Evolutionary conservation across 257 asterid genomes (phyloP).

Genomic region (Solanum ahanhuiri): DNA sequence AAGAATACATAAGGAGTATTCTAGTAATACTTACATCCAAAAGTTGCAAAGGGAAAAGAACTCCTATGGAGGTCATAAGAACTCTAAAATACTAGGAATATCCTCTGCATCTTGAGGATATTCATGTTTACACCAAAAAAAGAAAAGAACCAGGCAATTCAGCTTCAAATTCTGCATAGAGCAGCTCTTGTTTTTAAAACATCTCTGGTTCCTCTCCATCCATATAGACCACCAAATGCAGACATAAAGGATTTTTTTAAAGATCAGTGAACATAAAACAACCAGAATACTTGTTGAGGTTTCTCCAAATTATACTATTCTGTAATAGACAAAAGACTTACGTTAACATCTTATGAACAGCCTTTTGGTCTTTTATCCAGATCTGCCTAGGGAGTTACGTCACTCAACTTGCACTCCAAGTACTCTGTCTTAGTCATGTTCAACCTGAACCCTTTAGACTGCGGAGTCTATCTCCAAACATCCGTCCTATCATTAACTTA

Average conservation of each 20-base stretch:
- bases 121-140: neutral
- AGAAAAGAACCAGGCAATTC: neutral
- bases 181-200: neutral
- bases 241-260: neutral
- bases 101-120: neutral
- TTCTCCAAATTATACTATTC: neutral
- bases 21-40: neutral
- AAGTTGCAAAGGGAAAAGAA: neutral
- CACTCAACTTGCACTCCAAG: neutral
- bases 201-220: neutral
- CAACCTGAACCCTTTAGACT: neutral
- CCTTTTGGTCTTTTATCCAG: neutral
- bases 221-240: neutral
- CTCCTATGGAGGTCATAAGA: neutral
- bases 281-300: neutral
- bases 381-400: neutral
- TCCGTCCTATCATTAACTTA: neutral
- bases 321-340: neutral
- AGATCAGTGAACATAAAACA: neutral
- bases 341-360: neutral
- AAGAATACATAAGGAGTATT: neutral
- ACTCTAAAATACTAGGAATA: neutral
- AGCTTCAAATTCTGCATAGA: neutral
- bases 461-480: neutral
- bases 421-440: neutral